These are phyloP conservation scores for Ramicandelaber brevisporus DNA, from an alignment of 192 early-diverging fungal genomes.

Conservation along the genomic window DNA sequence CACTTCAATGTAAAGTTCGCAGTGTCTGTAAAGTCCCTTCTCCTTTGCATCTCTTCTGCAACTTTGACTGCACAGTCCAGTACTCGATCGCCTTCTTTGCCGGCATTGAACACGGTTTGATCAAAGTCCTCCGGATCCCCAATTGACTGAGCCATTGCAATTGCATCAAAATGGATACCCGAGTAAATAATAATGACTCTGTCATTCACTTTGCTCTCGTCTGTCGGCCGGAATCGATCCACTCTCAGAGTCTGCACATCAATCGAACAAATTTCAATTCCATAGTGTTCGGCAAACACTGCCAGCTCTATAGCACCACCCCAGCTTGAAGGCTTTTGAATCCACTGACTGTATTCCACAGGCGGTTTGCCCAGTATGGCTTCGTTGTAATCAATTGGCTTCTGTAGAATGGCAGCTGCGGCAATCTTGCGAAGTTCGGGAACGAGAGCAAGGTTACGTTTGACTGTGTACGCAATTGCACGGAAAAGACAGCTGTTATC, in stretches of 20 bases:
- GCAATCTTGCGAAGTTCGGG: constrained; percentile 11
- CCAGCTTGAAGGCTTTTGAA: constrained; percentile 24
- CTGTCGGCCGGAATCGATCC: constrained; percentile 44
- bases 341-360: constrained; percentile 27
- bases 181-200: constrained; percentile 24
- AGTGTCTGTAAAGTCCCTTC: constrained; percentile 2
- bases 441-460: constrained; percentile 3
- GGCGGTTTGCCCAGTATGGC: constrained; percentile 20
- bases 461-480: constrained; percentile 12
- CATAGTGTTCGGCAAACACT: constrained; percentile 20
- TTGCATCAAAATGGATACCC: constrained; percentile 47
- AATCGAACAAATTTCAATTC: constrained; percentile 30
- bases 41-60: constrained; percentile 3
- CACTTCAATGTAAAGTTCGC: constrained; percentile 2
- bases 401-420: constrained; percentile 8
- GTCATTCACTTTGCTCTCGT: constrained; percentile 13
- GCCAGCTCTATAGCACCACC: constrained; percentile 29
- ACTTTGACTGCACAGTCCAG: constrained; percentile 5
- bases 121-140: constrained; percentile 24
- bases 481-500: constrained; percentile 37
- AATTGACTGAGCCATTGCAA: constrained; percentile 14
- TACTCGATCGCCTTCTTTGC: constrained; percentile 2
- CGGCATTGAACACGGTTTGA: constrained; percentile 21
- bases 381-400: constrained; percentile 20
- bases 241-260: constrained; percentile 22